Conservation (phyloP, 2,329 filamentous ascomycete genomes). For the Talaromyces sp. region DNA sequence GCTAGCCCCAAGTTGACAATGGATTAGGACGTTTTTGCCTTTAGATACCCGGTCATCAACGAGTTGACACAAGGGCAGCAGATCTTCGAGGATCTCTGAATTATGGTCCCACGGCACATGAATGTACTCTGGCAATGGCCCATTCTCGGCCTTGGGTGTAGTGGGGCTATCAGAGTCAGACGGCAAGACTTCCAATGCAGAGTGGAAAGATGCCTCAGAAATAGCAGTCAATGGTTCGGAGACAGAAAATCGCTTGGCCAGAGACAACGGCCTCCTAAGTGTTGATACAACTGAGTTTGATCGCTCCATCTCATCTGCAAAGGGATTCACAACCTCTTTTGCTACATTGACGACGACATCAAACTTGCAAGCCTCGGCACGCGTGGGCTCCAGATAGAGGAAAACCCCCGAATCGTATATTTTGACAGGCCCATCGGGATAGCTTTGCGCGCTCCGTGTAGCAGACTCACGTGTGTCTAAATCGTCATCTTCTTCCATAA, state of each 20-base stretch:
- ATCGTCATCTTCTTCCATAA: slow-evolving; percentile 45
- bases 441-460: slow-evolving; percentile 57
- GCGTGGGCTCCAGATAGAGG: slow-evolving; percentile 58
- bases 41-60: slow-evolving; percentile 55
- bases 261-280: slow-evolving; percentile 37
- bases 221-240: slow-evolving; percentile 39
- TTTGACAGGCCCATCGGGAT: slow-evolving; percentile 58
- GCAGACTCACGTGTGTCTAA: slow-evolving; percentile 49
- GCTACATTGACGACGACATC: slow-evolving; percentile 62
- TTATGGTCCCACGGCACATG: slow-evolving; percentile 64
- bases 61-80: slow-evolving; percentile 53
- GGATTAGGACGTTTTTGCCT: slow-evolving; percentile 56
- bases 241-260: slow-evolving; percentile 28
- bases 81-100: slow-evolving; percentile 59
- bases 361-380: slow-evolving; percentile 53
- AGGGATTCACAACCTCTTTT: slow-evolving; percentile 59
- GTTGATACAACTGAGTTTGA: slow-evolving; percentile 37
- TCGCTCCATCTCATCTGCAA: slow-evolving; percentile 28
- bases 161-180: slow-evolving; percentile 23
- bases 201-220: slow-evolving; percentile 45
- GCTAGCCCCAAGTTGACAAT: slow-evolving; percentile 61
- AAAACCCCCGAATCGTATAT: slow-evolving; percentile 59
- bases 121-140: slow-evolving; percentile 54
- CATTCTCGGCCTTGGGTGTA: slow-evolving; percentile 23
- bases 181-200: slow-evolving; percentile 39